Percentiles rank a stretch among this genome's conserved stretches.
Conservation (phyloP, 306 rosid species). For the Parietaria judaica region DNA sequence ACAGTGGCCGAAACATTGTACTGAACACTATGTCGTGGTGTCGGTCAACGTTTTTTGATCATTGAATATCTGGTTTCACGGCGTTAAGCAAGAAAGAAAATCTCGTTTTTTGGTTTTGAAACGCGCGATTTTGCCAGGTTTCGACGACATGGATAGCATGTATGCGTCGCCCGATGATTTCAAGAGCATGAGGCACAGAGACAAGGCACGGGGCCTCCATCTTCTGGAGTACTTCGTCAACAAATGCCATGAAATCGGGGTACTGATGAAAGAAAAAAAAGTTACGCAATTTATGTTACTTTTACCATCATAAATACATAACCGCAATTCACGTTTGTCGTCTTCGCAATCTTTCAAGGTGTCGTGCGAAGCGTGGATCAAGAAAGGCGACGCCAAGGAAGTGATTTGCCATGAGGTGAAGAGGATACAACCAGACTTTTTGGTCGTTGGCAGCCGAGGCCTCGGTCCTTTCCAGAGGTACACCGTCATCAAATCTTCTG, state of each 20-base stretch:
- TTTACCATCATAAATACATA: background rate
- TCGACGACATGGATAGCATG: constrained; percentile 69
- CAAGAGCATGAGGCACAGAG: constrained; percentile 39
- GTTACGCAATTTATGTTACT: background rate
- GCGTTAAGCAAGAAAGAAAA: background rate
- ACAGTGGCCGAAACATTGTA: too few relatives aligned
- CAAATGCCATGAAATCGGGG: constrained; percentile 86
- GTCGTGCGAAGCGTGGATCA: constrained; percentile 78
- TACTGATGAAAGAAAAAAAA: constrained; percentile 14
- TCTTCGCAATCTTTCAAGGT: constrained; percentile 36
- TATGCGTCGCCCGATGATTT: constrained; percentile 88
- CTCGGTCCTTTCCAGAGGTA: constrained; percentile 97
- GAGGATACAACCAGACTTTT: constrained; percentile 62
- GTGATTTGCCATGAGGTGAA: constrained; percentile 73
- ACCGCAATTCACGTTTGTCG: background rate
- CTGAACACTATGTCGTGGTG: background rate
- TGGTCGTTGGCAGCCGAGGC: constrained; percentile 88
- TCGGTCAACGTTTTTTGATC: background rate
- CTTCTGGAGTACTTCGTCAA: constrained; percentile 74
- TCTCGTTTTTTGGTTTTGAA: background rate
- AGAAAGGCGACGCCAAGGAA: constrained; percentile 74
- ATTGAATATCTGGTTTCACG: background rate
- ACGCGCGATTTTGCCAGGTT: constrained; percentile 43
- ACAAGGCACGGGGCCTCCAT: constrained; percentile 52
- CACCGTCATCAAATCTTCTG: background rate